These are phyloP conservation scores for Beta lomatogona DNA, from an alignment of 179 eudicot species.

Conservation along the genomic window DNA sequence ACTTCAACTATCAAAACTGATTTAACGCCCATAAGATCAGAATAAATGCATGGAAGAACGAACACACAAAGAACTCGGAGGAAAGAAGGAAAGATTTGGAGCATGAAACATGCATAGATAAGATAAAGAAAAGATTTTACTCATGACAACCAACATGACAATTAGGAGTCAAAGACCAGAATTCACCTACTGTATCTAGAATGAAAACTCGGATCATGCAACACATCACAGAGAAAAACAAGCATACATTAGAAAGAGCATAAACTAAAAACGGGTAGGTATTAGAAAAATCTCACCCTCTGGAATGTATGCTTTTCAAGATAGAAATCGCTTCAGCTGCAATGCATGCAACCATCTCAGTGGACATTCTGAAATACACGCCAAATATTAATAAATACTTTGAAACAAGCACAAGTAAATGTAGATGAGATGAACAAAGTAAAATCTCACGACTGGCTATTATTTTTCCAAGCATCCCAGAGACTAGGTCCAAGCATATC, in stretches of 20 bases:
- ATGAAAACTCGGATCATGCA: background rate
- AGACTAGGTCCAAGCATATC: constrained; percentile 84
- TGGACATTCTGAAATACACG: constrained; percentile 55
- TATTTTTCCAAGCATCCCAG: constrained; percentile 84
- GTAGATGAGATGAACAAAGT: constrained; percentile 8
- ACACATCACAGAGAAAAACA: constrained; percentile 3
- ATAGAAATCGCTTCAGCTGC: constrained; percentile 79
- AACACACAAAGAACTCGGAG: background rate
- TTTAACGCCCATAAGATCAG: background rate
- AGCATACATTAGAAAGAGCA: background rate
- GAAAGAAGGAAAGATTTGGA: background rate
- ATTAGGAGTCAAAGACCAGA: background rate
- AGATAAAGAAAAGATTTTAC: background rate
- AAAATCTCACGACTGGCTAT: constrained; percentile 42
- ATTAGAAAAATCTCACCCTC: constrained; percentile 48
- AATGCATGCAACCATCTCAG: constrained; percentile 77
- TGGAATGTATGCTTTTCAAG: constrained; percentile 66
- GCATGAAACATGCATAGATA: background rate
- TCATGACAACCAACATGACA: background rate
- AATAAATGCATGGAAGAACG: background rate
- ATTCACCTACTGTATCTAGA: background rate
- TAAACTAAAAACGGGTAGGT: background rate
- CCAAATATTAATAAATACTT: background rate
- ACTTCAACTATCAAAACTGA: background rate
- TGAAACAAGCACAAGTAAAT: constrained; percentile 3